Evolutionary conservation across 2,329 filamentous ascomycete species (phyloP).

Genomic region (Tricladium varicosporioides): DNA sequence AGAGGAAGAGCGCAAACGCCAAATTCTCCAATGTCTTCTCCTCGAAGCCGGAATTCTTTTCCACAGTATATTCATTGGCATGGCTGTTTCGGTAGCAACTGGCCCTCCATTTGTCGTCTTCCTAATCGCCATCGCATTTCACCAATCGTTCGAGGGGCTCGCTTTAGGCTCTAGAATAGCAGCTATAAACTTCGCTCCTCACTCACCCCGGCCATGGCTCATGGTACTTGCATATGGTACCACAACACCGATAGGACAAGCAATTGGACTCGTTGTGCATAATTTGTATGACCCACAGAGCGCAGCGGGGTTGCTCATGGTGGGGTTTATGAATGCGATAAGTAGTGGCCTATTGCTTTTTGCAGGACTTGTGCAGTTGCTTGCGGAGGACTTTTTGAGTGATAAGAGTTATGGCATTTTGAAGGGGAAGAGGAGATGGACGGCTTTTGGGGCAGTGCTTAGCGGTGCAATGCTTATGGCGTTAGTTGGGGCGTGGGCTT

Average conservation of each 20-base stretch:
- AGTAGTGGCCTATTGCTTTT: slow-evolving; percentile 78
- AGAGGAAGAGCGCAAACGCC: slow-evolving; percentile 60
- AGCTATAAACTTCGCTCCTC: slow-evolving; percentile 72
- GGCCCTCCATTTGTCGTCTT: slow-evolving; percentile 79
- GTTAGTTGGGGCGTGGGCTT: slow-evolving; percentile 64
- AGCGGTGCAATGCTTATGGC: slow-evolving; percentile 62
- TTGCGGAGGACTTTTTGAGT: slow-evolving; percentile 83
- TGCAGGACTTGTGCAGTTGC: slow-evolving; percentile 77
- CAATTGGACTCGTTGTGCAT: slow-evolving; percentile 75
- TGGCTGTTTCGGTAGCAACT: slow-evolving; percentile 79
- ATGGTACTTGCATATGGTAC: slow-evolving; percentile 76
- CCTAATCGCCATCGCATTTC: slow-evolving; percentile 76
- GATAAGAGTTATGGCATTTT: slow-evolving; percentile 61
- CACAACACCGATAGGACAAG: slow-evolving; percentile 80
- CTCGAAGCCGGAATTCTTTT: slow-evolving; percentile 83
- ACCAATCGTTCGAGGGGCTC: slow-evolving; percentile 86
- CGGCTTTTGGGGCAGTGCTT: slow-evolving; percentile 62
- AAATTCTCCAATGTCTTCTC: slow-evolving; percentile 74
- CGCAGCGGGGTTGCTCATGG: slow-evolving; percentile 73
- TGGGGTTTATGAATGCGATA: slow-evolving; percentile 85
- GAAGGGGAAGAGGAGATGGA: slow-evolving; percentile 53
- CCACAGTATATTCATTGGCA: slow-evolving; percentile 83
- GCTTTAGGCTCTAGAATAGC: slow-evolving; percentile 84
- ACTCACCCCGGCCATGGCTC: slow-evolving; percentile 72
- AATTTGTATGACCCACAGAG: slow-evolving; percentile 77